Base-by-base conservation (phyloP, 805 yeast genomes). In the Starmera amethionina region DNA sequence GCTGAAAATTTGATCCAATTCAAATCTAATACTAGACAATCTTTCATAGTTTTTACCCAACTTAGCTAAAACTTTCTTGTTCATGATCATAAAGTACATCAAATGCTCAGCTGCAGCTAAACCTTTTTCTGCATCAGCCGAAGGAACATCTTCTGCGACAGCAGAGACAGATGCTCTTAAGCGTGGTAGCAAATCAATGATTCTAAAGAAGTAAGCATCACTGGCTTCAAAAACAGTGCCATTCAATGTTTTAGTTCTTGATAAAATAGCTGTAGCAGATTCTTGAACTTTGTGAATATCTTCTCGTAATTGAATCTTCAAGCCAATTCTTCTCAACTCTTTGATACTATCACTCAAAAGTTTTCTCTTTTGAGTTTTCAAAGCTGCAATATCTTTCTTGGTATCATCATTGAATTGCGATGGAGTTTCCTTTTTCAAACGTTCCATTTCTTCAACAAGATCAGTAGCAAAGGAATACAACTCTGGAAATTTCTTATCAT, bases 281-380 rank as follows among this genome's bases (percentile, higher is more conserved):
- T 75, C 64, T 57, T 85, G 86, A 4, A 72, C 60, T 22, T 69
- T 70, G 39, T 75, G 72, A n/a, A 80, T 74, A 45, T 83, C 88
- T 6, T 79, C 69, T 42, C 81, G 77, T 30, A 80, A 68, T 22
- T 73, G 73, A 4, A 79, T 64, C 49, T 77, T 82, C 47, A 93
- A 60, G 1, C 99, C 99, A 54, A 85, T 75, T 42, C 78, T 64
- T 54, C 77, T 74, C 40, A 90, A 63, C 47, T 85, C 93, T 46
- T 78, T 77, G 44, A 93, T 61, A 0, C 88, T 73, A 42, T 80
- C 86, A 60, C 93, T 82, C 40, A 94, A 63, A 7, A 88, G 60
- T 47, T 81, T 82, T 44, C 79, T 69, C 61, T 93, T 93, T 52
- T 86, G 90, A n/a, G 80, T 71, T 52, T 82, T 84, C 59, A 93